Conservation (phyloP, 345 rosid genomes). For the Populus simonii region DNA sequence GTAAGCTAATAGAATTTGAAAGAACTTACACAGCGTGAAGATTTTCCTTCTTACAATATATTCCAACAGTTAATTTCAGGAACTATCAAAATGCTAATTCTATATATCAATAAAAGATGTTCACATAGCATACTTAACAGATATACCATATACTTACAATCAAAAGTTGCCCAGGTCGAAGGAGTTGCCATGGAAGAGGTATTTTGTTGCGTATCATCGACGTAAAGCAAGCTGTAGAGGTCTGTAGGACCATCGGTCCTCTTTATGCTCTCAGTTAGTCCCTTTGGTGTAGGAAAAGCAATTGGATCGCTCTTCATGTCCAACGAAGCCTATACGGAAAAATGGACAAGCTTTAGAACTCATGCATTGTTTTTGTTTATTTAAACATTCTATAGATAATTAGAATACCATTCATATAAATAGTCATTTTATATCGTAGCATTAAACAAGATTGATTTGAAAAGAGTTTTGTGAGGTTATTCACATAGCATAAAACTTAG, state of each 20-base stretch:
- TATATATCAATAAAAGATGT: background rate
- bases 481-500: too few species aligned
- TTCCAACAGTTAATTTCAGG: too few species aligned
- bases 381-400: background rate
- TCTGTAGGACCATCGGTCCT: slow-evolving; percentile 9
- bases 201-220: slow-evolving; percentile 5
- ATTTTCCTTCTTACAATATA: too few species aligned
- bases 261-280: background rate
- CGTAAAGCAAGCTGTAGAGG: slow-evolving; percentile 20
- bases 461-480: too few species aligned
- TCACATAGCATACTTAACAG: background rate
- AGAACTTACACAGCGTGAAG: too few species aligned
- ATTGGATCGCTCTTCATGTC: slow-evolving; percentile 42
- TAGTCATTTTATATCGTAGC: too few species aligned
- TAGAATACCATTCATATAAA: background rate
- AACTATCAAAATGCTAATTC: too few species aligned
- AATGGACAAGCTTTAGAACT: background rate
- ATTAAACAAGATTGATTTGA: too few species aligned
- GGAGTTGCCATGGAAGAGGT: slow-evolving; percentile 21
- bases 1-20: too few species aligned
- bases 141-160: slow-evolving; percentile 36
- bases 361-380: background rate
- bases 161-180: slow-evolving; percentile 63
- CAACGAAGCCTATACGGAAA: slow-evolving; percentile 39
- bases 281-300: slow-evolving; percentile 21